Conservation (phyloP, 1,139 yeast species). For the Hanseniaspora uvarum region DNA sequence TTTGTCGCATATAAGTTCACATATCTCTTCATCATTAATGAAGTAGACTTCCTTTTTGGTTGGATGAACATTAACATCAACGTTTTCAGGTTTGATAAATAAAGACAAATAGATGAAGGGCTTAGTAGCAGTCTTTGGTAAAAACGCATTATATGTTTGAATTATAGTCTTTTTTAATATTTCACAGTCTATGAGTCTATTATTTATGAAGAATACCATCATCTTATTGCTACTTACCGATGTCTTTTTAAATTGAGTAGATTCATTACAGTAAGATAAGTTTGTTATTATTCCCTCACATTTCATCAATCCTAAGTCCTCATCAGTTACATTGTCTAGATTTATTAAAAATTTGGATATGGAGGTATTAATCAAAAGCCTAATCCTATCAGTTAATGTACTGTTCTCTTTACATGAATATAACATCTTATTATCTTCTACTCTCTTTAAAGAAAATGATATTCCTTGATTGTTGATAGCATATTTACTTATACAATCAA, state of each 20-base stretch:
- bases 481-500: conserved; percentile 78
- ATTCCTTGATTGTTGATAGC: conserved; percentile 62
- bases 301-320: conserved; percentile 38
- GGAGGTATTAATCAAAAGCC: conserved; percentile 60
- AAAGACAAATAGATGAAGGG: conserved; percentile 71
- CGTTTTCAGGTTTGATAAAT: conserved; percentile 51
- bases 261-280: conserved; percentile 62
- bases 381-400: conserved; percentile 53
- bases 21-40: conserved; percentile 74
- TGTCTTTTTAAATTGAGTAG: conserved; percentile 23
- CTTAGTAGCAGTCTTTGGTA: conserved; percentile 64
- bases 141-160: conserved; percentile 51
- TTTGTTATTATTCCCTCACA: conserved; percentile 59
- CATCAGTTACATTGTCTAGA: conserved; percentile 32
- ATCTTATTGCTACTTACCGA: conserved; percentile 29
- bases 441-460: conserved; percentile 70
- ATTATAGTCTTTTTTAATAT: conserved; percentile 62
- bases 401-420: conserved; percentile 43
- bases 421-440: conserved; percentile 53
- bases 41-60: conserved; percentile 89
- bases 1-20: conserved; percentile 45
- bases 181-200: conserved; percentile 72
- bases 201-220: conserved; percentile 75
- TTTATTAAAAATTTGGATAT: conserved; percentile 58
- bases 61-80: conserved; percentile 94